Conservation (phyloP, 177 flowering plant genomes). For the Vitis hybrid region DNA sequence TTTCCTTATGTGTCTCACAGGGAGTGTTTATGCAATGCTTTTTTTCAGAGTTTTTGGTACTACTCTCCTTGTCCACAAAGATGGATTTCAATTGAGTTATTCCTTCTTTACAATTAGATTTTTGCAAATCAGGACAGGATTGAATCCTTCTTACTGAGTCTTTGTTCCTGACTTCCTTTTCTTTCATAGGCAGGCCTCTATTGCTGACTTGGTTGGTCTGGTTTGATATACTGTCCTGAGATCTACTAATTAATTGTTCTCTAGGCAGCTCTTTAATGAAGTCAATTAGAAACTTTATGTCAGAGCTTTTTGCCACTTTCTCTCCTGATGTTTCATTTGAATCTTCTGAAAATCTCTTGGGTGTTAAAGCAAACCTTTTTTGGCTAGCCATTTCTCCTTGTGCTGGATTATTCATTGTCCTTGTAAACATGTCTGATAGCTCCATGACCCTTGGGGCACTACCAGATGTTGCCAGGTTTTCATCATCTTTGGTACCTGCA, state of each 20-base stretch:
- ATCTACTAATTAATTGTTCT: not conserved
- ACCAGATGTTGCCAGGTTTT: slow-evolving; percentile 10
- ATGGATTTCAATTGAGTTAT: not conserved
- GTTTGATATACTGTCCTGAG: slow-evolving; percentile 1
- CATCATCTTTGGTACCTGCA: slow-evolving; percentile 1
- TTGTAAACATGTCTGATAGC: slow-evolving; percentile 4
- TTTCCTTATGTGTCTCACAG: not conserved
- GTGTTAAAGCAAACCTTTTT: not conserved
- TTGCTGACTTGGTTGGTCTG: slow-evolving; percentile 8
- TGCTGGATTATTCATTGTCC: not conserved
- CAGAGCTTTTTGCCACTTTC: not conserved
- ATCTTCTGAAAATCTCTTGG: not conserved
- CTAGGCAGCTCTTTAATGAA: slow-evolving; percentile 12
- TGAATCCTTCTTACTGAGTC: not conserved
- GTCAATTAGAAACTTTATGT: slow-evolving; percentile 13
- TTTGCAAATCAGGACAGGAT: not conserved
- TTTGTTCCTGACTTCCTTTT: not conserved
- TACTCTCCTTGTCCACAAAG: not conserved
- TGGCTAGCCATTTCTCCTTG: slow-evolving; percentile 1
- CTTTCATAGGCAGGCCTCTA: not conserved
- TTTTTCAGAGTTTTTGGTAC: not conserved
- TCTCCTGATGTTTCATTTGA: slow-evolving; percentile 4
- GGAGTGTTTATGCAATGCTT: slow-evolving; percentile 6
- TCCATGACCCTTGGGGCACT: not conserved
- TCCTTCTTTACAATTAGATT: slow-evolving; percentile 1